phyloP scores from a whole-genome alignment of 2,329 filamentous ascomycete genomes.

The Epichloe coenophiala region DNA sequence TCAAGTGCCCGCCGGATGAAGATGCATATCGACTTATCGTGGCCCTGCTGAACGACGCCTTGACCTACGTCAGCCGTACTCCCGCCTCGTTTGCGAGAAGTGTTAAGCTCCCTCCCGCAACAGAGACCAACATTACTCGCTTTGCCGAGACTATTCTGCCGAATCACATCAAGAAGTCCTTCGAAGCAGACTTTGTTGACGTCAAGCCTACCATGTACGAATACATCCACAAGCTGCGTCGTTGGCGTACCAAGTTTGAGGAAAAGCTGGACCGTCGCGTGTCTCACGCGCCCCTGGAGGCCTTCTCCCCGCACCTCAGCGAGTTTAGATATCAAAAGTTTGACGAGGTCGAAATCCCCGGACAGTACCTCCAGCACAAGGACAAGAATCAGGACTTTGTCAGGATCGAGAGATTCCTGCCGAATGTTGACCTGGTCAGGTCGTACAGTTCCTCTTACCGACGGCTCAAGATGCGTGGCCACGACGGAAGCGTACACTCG shows the following conservation, averaged over 20 bases:
- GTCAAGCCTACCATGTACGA: constrained; percentile 96
- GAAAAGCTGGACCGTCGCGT: constrained; percentile 85
- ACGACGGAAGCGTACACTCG: constrained; percentile 92
- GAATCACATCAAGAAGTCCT: constrained; percentile 86
- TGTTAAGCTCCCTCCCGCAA: constrained; percentile 77
- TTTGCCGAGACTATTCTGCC: constrained; percentile 96
- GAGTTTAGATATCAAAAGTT: constrained; percentile 98
- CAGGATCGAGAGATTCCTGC: constrained; percentile 90
- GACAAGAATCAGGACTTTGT: constrained; percentile 99
- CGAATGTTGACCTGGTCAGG: constrained; percentile 84
- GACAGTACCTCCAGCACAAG: constrained; percentile 92
- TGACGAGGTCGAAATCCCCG: constrained; percentile 94
- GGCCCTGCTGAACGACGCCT: constrained; percentile 87
- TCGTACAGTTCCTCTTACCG: constrained; percentile 85
- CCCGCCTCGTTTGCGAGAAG: constrained; percentile 79
- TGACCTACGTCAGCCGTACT: constrained; percentile 83
- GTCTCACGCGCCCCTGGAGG: constrained; percentile 62
- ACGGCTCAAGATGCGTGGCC: constrained; percentile 86
- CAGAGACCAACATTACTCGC: constrained; percentile 89
- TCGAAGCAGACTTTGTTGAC: constrained; percentile 91
- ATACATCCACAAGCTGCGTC: constrained; percentile 92
- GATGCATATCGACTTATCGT: constrained; percentile 96
- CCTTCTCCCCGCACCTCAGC: constrained; percentile 83
- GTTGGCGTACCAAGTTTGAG: constrained; percentile 95
- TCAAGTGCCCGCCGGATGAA: constrained; percentile 97